phyloP scores from a whole-genome alignment of 352 stramenopile species.

The Phytophthora fragariae region DNA sequence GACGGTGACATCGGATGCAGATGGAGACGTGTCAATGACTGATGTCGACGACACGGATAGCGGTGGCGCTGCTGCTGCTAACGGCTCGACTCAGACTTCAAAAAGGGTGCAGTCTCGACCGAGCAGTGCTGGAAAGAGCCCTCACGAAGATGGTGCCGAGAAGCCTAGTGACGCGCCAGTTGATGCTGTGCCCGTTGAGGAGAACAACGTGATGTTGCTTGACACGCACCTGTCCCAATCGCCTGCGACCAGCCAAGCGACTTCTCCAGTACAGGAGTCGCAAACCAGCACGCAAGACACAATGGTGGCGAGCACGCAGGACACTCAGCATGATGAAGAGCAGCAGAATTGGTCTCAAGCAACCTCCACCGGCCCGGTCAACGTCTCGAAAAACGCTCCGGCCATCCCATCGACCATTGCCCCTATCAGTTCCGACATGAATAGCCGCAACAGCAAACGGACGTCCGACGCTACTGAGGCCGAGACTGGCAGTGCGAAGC shows the following conservation, averaged over 20 bases:
- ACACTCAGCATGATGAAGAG: constrained; percentile 22
- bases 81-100: not conserved
- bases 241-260: not conserved
- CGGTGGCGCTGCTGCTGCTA: constrained; percentile 11
- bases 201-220: constrained; percentile 15
- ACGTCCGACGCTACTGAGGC: constrained; percentile 10
- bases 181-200: not conserved
- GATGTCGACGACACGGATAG: constrained; percentile 28
- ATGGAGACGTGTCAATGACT: constrained; percentile 47
- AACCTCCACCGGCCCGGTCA: not conserved
- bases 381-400: constrained; percentile 7
- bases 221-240: constrained; percentile 15
- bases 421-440: constrained; percentile 10
- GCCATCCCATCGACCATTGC: not conserved
- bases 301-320: constrained; percentile 12
- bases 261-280: constrained; percentile 1
- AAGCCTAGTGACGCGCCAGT: constrained; percentile 4
- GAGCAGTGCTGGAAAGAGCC: constrained; percentile 27
- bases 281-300: constrained; percentile 32
- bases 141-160: constrained; percentile 20
- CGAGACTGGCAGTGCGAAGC: constrained; percentile 17
- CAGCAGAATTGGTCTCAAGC: constrained; percentile 20
- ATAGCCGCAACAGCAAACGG: constrained; percentile 29
- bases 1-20: constrained; percentile 20
- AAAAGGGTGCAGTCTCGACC: constrained; percentile 7